Evolutionary conservation across 2,329 filamentous ascomycete genomes (phyloP), one percentile per base, ranked within the genome.

Genomic region (Penicillium digitatum): DNA sequence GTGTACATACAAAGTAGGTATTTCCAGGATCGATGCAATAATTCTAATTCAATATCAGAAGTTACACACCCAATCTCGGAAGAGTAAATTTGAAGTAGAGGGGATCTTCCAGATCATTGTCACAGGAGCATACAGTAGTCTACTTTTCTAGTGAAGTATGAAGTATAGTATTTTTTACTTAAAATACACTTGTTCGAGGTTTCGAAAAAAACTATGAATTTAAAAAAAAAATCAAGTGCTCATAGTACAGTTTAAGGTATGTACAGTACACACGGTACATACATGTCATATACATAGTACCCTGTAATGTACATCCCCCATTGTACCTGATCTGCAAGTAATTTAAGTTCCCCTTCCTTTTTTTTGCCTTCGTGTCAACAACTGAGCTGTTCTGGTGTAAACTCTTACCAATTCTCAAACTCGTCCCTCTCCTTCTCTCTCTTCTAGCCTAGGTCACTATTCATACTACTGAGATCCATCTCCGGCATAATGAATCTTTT

Each of bases 401-500:
- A 32, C 42, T 44, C 26, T 27, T 44, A 20, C 27, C 42, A 44
- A 44, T 32, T 45, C 18, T 57, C 26, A 47, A 32, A 20, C 34
- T 52, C 16, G n/a, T 40, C 48, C 29, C 50, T 48, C 22, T 47
- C 47, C 46, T 47, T 27, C 26, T 37, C 18, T 37, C 38, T 20
- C 24, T 52, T 27, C 38, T 29, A 22, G 29, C 47, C 39, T 31
- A 32, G 16, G 27, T 55, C 27, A 22, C 14, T 16, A 26, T 34
- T 20, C 26, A 11, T 14, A 18, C 39, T 12, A 32, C 18, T 40
- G 12, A 32, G 12, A 32, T 24, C 14, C 12, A 8, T 32, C 14
- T 18, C 54, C 66, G 60, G 64, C 72, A 81, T 60, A 64, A 87
- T 88, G 85, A 89, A 88, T 76, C 77, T 87, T 71, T 89, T 89